phyloP scores from a whole-genome alignment of 257 asterid genomes.

The Pogostemon cablin region DNA sequence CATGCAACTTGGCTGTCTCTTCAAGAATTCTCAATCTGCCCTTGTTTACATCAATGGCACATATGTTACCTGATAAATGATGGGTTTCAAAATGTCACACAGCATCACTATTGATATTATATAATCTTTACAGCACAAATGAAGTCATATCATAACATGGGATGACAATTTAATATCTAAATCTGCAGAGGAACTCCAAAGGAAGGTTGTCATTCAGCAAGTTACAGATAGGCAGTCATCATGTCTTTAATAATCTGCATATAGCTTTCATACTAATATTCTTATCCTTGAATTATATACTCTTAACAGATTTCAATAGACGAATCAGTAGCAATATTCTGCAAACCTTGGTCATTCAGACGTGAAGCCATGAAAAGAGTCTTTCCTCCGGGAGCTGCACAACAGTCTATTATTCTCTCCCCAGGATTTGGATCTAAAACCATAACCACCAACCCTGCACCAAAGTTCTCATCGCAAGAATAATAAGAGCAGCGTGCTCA shows the following conservation, averaged over 20 bases:
- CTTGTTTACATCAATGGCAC: conserved; percentile 77
- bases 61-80: conserved; percentile 58
- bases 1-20: conserved; percentile 82
- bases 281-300: neutral
- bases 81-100: conserved; percentile 15
- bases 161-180: neutral
- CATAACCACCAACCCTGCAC: conserved; percentile 76
- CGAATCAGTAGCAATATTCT: neutral
- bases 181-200: neutral
- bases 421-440: conserved; percentile 89
- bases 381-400: conserved; percentile 99
- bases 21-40: conserved; percentile 89
- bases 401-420: conserved; percentile 85
- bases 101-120: conserved; percentile 15
- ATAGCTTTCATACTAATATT: conserved; percentile 18
- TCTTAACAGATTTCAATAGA: neutral
- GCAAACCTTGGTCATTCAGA: conserved; percentile 70
- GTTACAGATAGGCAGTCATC: neutral
- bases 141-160: neutral
- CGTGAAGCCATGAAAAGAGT: conserved; percentile 91
- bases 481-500: conserved; percentile 15
- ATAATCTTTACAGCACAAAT: conserved; percentile 9
- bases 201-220: neutral
- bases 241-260: neutral
- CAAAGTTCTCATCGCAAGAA: conserved; percentile 25